phyloP scores from a whole-genome alignment of 208 protist genomes.

The Wallacemonas sp. region DNA sequence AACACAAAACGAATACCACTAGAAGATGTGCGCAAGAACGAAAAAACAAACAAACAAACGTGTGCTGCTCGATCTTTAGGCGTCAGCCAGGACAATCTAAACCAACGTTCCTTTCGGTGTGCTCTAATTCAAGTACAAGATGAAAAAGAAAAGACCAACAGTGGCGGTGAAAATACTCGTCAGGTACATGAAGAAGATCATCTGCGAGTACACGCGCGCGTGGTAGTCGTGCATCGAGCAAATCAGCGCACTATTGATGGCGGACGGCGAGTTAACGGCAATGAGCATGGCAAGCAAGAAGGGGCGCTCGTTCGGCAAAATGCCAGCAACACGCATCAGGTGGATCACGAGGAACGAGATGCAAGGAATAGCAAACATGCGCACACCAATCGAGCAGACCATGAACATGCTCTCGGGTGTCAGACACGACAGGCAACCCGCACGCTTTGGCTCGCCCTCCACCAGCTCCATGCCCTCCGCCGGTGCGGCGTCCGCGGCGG shows the following conservation, averaged over 20 bases:
- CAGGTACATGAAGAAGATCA: slow-evolving; percentile 42
- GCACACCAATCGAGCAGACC: slow-evolving; percentile 6
- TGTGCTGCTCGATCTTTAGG: too few relatives aligned
- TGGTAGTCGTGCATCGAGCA: slow-evolving; percentile 40
- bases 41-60: slow-evolving; percentile 23
- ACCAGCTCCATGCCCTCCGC: too few relatives aligned
- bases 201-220: slow-evolving; percentile 28
- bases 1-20: neutral
- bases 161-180: slow-evolving; percentile 35
- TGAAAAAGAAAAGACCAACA: slow-evolving; percentile 28
- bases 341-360: slow-evolving; percentile 37
- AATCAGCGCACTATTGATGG: slow-evolving; percentile 38
- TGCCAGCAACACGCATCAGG: slow-evolving; percentile 15
- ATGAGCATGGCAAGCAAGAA: slow-evolving; percentile 39
- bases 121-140: slow-evolving; percentile 18
- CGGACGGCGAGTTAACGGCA: slow-evolving; percentile 32
- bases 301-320: slow-evolving; percentile 24
- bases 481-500: too few relatives aligned
- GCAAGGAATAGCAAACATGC: slow-evolving; percentile 24
- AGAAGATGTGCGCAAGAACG: slow-evolving; percentile 17
- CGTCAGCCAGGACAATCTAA: too few relatives aligned
- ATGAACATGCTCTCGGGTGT: slow-evolving; percentile 8
- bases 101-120: too few relatives aligned
- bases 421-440: neutral
- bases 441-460: neutral